phyloP scores from a whole-genome alignment of 2,329 filamentous ascomycete species.

The Ophiocordyceps camponoti-rufipedis region DNA sequence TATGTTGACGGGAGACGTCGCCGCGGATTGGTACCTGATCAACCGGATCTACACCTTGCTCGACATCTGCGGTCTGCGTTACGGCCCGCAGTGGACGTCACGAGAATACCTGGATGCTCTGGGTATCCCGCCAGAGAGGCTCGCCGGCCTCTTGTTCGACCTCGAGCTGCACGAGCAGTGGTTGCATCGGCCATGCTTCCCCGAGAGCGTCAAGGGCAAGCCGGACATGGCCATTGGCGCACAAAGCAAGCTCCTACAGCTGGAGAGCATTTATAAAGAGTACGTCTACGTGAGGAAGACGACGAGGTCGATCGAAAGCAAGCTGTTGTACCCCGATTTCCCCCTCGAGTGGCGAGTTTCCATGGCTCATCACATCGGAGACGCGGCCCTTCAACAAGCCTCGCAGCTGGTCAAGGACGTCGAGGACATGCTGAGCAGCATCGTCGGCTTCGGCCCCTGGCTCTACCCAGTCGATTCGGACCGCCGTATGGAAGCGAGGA shows the following conservation, averaged over 20 bases:
- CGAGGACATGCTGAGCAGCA: not conserved
- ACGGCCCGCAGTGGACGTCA: slow-evolving; percentile 5
- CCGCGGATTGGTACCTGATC: slow-evolving; percentile 9
- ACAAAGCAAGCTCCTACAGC: slow-evolving; percentile 12
- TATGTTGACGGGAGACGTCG: slow-evolving; percentile 7
- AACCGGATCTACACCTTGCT: slow-evolving; percentile 16
- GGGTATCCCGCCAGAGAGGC: not conserved
- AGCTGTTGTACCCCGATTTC: slow-evolving; percentile 14
- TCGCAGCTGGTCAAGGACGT: slow-evolving; percentile 8
- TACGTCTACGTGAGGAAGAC: slow-evolving; percentile 10
- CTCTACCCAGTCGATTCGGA: not conserved
- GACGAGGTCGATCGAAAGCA: slow-evolving; percentile 15
- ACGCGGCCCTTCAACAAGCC: slow-evolving; percentile 6
- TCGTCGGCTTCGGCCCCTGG: not conserved
- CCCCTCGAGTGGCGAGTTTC: slow-evolving; percentile 9
- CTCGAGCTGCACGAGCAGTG: slow-evolving; percentile 1
- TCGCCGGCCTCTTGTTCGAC: slow-evolving; percentile 1
- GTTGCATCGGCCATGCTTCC: not conserved
- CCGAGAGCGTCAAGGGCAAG: not conserved
- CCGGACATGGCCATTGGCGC: slow-evolving; percentile 1
- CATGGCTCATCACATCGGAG: slow-evolving; percentile 12
- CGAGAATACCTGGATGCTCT: slow-evolving; percentile 10
- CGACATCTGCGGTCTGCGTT: slow-evolving; percentile 15
- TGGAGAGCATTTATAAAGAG: slow-evolving; percentile 17
- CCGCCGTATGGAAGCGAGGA: not conserved